Evolutionary conservation across 2,329 filamentous ascomycete species (phyloP), one percentile per base, ranked within the genome.

Genomic region (Cercospora nicotianae): DNA sequence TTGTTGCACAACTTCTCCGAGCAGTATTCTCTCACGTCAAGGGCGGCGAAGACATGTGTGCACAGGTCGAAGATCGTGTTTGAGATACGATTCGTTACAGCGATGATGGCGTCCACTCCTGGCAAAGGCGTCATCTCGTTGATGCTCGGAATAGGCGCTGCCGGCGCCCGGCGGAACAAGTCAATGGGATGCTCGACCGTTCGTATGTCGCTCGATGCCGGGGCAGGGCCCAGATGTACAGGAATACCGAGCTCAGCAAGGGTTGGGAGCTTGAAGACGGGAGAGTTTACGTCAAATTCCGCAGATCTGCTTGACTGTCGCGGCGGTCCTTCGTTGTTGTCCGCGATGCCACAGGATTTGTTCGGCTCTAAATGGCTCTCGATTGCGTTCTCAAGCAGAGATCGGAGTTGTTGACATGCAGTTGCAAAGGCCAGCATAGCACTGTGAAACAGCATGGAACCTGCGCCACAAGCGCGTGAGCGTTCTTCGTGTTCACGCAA

Each of bases 1-100:
- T 45, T 64, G 10, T 28, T 45, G 20, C 51, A 64, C 48, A 64
- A 28, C 5, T 45, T 53, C n/a, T 61, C 28, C 9, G 64, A 58
- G 31, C 51, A n/a, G 18, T 64, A 30, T 30, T 64, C 62, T 36
- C 62, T 57, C 10, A 64, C 53, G 6, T 64, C 62, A 23, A 64
- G 51, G 12, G 62, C 62, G 13, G 62, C 62, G n/a, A 64, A 58
- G 7, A 48, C 53, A 28, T 64, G 62, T 20, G 51, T 59, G 18
- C 51, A 58, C 10, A 64, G 62, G 5, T 64, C 33, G 26, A 58
- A 64, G 18, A 64, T 45, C 10, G 36, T 59, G 31, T 58, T 18
- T 6, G 53, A 30, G 20, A 58, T 30, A 16, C 31, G 13, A 18
- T 64, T 53, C 12, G 62, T 31, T 2, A 42, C 51, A 5, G 62